Evolutionary conservation across 768 basidiomycete genomes (phyloP), one percentile per base, ranked within the genome.

Genomic region (Jaapia argillacea): DNA sequence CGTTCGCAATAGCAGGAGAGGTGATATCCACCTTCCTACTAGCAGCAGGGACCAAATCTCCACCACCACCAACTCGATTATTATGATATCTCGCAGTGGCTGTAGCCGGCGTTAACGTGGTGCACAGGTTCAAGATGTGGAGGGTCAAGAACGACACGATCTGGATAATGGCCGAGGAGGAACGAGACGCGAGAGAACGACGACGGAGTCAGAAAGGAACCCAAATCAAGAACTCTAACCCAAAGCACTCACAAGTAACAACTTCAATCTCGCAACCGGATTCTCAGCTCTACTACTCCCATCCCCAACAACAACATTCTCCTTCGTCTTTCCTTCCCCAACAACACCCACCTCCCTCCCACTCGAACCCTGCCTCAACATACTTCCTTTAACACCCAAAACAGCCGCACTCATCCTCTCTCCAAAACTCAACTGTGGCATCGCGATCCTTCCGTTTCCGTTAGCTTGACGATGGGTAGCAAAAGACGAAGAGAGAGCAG

Each of bases 81-180:
- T 63, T 61, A 23, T 62, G 67, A 55, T 68, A 63, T 46, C 72
- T 62, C 51, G 71, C 52, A 61, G 77, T 51, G 45, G 76, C 59
- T 52, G 77, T 70, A n/a, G 72, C 69, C 24, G 79, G 73, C 0
- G 92, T 84, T 40, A 99, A 75, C 0, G 96, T 92, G 0, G 93
- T 86, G 59, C 83, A 85, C 46, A 98, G 76, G 68, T 97, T 98
- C 48, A 96, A 74, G 43, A 92, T 77, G 52, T 99, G 96, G 2
- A 99, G 66, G 0, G 80, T 80, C 50, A 94, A 71, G 75, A 98
- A 99, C 3, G 92, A 82, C 14, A 81, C 81, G 51, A 99, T 89
- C 80, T 83, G 49, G 10, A 38, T n/a, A n/a, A n/a, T n/a, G n/a
- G n/a, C n/a, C n/a, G n/a, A n/a, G n/a, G n/a, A n/a, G n/a, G n/a